Percentiles rank a stretch among this genome's conserved stretches.
Conservation (phyloP, 1,284 basidiomycete species). For the Ganoderma meredithae region DNA sequence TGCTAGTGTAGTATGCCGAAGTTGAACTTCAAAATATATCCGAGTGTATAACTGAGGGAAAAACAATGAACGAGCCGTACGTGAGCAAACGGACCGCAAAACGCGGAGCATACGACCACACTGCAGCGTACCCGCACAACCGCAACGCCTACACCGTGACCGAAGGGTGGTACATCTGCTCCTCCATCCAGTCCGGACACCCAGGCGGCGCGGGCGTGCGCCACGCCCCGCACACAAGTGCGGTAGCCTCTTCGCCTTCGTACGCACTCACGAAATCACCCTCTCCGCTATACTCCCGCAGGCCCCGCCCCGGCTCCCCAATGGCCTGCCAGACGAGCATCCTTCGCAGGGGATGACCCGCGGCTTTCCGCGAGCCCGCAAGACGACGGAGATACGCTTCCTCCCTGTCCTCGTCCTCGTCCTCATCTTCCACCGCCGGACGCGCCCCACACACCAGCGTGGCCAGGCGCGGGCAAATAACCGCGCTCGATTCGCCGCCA, state of each 20-base stretch:
- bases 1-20: background rate
- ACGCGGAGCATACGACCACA: background rate
- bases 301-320: background rate
- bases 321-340: background rate
- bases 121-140: background rate
- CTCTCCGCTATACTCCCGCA: constrained; percentile 1
- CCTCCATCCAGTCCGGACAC: constrained; percentile 1
- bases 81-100: background rate
- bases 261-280: background rate
- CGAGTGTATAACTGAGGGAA: too few species aligned
- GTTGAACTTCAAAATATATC: background rate
- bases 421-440: too few species aligned
- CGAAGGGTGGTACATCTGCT: constrained; percentile 7
- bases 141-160: background rate
- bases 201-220: background rate
- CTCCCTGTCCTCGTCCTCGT: background rate
- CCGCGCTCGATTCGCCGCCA: background rate
- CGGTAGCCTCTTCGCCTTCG: background rate
- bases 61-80: too few species aligned
- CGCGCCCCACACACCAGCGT: background rate
- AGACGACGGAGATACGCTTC: background rate
- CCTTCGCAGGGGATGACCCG: background rate
- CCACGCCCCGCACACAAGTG: background rate
- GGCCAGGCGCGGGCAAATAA: background rate
- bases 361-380: background rate